phyloP scores from a whole-genome alignment of 352 stramenopile species.

The Globisporangium lucens region DNA sequence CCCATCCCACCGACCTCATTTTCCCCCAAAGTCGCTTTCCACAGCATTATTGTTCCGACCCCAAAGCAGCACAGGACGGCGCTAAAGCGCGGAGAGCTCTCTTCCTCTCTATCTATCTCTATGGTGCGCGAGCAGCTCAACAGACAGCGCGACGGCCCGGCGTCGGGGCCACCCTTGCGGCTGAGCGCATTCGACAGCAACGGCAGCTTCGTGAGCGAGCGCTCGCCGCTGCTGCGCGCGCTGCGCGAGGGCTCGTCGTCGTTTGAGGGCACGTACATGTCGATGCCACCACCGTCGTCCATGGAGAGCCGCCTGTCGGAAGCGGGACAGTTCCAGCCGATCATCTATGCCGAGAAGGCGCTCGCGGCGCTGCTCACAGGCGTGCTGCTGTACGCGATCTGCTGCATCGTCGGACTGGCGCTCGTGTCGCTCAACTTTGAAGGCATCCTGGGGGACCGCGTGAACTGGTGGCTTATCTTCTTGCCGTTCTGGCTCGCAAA shows the following conservation, averaged over 20 bases:
- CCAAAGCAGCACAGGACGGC: background rate
- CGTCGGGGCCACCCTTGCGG: background rate
- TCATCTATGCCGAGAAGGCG: conserved; percentile 75
- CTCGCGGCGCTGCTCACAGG: conserved; percentile 70
- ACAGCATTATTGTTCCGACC: conserved; percentile 6
- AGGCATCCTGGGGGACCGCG: conserved; percentile 45
- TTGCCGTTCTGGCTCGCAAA: conserved; percentile 82
- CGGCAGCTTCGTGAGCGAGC: conserved; percentile 37
- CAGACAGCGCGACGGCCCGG: background rate
- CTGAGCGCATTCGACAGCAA: conserved; percentile 9
- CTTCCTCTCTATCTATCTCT: background rate
- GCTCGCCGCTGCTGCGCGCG: conserved; percentile 63
- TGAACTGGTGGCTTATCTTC: conserved; percentile 85
- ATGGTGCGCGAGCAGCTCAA: conserved; percentile 16
- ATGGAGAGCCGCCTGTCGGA: conserved; percentile 24
- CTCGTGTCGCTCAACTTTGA: conserved; percentile 82
- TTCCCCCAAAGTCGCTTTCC: background rate
- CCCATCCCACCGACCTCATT: background rate
- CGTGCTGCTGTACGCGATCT: conserved; percentile 72
- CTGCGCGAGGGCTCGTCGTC: conserved; percentile 48
- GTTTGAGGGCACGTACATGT: conserved; percentile 74
- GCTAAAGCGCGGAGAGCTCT: background rate
- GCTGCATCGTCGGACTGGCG: conserved; percentile 64
- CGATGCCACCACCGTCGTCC: conserved; percentile 38
- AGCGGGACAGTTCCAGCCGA: conserved; percentile 60